phyloP scores from a whole-genome alignment of 208 protist genomes.

The Crithidia brevicula region DNA sequence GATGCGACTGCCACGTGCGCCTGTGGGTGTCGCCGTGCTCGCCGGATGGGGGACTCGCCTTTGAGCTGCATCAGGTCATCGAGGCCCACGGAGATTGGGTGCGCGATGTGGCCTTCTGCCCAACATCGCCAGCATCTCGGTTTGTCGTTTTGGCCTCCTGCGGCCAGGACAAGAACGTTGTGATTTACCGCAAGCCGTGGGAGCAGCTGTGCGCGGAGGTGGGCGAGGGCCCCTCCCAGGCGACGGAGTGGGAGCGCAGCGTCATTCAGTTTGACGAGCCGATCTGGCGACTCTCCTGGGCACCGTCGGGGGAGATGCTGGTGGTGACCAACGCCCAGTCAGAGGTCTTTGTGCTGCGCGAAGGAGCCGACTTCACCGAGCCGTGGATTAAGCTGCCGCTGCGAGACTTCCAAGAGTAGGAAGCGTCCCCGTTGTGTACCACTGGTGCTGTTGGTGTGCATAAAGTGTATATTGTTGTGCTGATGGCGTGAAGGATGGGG shows the following conservation, averaged over 20 bases:
- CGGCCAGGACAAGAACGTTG: conserved; percentile 74
- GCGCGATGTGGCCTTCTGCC: conserved; percentile 81
- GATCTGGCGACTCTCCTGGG: conserved; percentile 84
- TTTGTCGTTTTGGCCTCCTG: conserved; percentile 71
- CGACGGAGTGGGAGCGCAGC: conserved; percentile 69
- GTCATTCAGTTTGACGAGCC: conserved; percentile 65
- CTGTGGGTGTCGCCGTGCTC: conserved; percentile 56
- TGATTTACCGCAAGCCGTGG: conserved; percentile 83
- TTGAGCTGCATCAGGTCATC: conserved; percentile 54
- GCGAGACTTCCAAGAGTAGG: conserved; percentile 61
- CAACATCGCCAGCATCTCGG: conserved; percentile 53
- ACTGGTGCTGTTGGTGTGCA: too few relatives aligned
- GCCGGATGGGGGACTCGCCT: conserved; percentile 30
- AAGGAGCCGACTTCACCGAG: conserved; percentile 75
- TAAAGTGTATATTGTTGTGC: too few relatives aligned
- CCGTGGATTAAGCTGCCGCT: conserved; percentile 78
- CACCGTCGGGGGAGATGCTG: conserved; percentile 69
- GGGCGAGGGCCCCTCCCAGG: conserved; percentile 20
- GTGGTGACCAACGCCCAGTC: conserved; percentile 77
- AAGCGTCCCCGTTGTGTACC: not conserved
- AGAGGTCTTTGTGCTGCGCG: conserved; percentile 69
- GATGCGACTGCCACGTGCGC: conserved; percentile 80
- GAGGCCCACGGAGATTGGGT: conserved; percentile 72
- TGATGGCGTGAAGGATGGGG: too few relatives aligned
- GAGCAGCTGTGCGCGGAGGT: conserved; percentile 45